Conservation (phyloP, 73 alveolate genomes). For the Blepharisma japonicum region DNA sequence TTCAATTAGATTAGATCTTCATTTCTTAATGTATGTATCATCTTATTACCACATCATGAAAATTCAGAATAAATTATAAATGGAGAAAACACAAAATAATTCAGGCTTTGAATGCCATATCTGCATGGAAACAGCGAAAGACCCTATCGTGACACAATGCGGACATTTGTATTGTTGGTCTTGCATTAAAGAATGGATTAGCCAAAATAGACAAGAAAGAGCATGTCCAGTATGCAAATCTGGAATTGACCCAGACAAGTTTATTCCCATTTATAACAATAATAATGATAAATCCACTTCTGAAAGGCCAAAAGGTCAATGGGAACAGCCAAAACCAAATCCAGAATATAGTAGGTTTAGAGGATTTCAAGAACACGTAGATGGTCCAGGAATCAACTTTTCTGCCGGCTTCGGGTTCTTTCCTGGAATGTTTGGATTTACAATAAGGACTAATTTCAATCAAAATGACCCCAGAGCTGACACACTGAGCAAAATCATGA, state of each 20-base stretch:
- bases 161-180: slow-evolving; percentile 81
- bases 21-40: too few relatives aligned
- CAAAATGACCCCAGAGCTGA: slow-evolving; percentile 13
- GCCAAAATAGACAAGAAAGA: slow-evolving; percentile 35
- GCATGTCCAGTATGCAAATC: slow-evolving; percentile 68
- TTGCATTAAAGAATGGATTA: slow-evolving; percentile 67
- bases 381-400: background rate
- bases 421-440: slow-evolving; percentile 10
- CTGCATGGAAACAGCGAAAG: slow-evolving; percentile 58
- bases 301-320: slow-evolving; percentile 17
- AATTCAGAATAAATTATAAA: too few relatives aligned
- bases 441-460: background rate
- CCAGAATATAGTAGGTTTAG: background rate
- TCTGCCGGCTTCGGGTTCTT: slow-evolving; percentile 14
- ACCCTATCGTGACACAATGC: slow-evolving; percentile 73
- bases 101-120: slow-evolving; percentile 63
- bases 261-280: slow-evolving; percentile 58
- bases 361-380: background rate
- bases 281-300: slow-evolving; percentile 32
- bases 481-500: slow-evolving; percentile 6
- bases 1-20: too few relatives aligned
- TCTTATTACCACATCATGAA: too few relatives aligned
- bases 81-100: slow-evolving; percentile 28
- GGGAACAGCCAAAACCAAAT: slow-evolving; percentile 22
- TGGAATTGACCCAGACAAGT: slow-evolving; percentile 46